Evolutionary conservation across 1,139 yeast genomes (phyloP), one percentile per base, ranked within the genome.

Genomic region (Kodamaea derodonti): DNA sequence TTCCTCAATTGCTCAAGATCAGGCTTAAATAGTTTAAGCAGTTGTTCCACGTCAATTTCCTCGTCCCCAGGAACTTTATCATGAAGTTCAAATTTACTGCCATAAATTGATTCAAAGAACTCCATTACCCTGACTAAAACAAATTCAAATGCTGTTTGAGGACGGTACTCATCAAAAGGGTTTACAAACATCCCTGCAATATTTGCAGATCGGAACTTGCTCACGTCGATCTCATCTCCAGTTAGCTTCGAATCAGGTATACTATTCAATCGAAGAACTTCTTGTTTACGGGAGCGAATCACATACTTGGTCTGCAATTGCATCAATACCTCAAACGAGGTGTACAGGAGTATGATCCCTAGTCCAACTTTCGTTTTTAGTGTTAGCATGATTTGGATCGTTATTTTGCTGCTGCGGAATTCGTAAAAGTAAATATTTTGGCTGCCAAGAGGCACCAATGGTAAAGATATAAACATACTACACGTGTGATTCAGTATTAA

Each of bases 81-180:
- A 42, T 69, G 73, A 3, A 64, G 41, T 41, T 69, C 75, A 28
- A 65, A 47, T 30, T 79, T 77, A 24, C 86, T 92, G 16, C 94
- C 78, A 34, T 81, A 80, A 26, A 73, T 32, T 36, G 73, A 62
- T 47, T 84, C 86, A 45, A 83, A 72, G 5, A 86, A 54, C 53
- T 88, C 96, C 41, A 80, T 57, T 4, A 86, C 43, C 20, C 96
- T 63, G 39, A 88, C 84, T 29, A 75, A 64, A 24, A 85, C 62
- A 58, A 88, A 90, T 60, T 90, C 97, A 54, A 85, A 84, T 5
- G 87, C 72, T 0, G 97, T 87, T 58, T 88, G 97, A 3, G 90
- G 83, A 31, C 97, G 67, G 54, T 90, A 90, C 52, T 90, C 96
- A n/a, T 74, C 75, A 52, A 90, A 90, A 2, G 97, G 97, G 51